Evolutionary conservation across 345 rosid genomes (phyloP).

Genomic region (Syzygium aqueum): DNA sequence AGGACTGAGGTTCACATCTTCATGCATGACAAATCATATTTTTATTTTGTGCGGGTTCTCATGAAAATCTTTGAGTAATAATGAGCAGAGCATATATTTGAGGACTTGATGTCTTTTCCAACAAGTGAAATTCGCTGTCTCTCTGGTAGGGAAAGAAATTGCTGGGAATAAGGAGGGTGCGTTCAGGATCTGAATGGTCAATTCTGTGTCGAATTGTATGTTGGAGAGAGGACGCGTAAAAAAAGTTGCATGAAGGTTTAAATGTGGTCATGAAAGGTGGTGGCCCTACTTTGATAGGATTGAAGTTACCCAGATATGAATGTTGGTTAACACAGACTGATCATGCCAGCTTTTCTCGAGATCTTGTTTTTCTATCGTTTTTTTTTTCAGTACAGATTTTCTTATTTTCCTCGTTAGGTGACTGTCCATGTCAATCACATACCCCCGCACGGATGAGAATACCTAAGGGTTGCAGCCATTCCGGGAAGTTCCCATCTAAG

Average conservation of each 20-base stretch:
- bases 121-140: slow-evolving; percentile 4
- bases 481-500: background rate
- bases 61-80: slow-evolving; percentile 42
- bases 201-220: background rate
- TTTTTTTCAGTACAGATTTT: background rate
- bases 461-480: background rate
- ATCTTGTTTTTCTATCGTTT: background rate
- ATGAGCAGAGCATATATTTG: slow-evolving; percentile 64
- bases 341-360: background rate
- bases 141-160: background rate
- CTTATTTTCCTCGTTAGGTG: background rate
- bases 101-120: slow-evolving; percentile 67
- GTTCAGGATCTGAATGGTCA: background rate
- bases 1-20: background rate
- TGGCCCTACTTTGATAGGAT: background rate
- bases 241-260: background rate
- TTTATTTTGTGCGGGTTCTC: background rate
- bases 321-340: background rate
- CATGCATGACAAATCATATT: background rate
- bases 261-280: background rate
- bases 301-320: background rate
- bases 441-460: background rate
- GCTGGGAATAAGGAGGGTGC: background rate
- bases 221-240: background rate
- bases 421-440: background rate